Evolutionary conservation across 352 stramenopile species (phyloP).

Genomic region (Phytophthora ramorum): DNA sequence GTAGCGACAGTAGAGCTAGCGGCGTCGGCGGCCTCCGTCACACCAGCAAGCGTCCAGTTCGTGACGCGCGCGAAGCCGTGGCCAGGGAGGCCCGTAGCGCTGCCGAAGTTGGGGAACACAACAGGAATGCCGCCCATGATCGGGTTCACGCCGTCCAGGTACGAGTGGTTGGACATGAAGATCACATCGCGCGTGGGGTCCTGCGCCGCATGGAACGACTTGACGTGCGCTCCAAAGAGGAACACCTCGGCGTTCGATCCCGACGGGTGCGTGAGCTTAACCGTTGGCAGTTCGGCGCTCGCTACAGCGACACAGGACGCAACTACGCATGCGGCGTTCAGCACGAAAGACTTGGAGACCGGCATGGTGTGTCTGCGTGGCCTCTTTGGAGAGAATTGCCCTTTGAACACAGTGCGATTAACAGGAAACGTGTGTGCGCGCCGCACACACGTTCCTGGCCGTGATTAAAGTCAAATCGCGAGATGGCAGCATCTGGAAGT

Average conservation of each 20-base stretch:
- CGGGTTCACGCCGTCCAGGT: slow-evolving; percentile 85
- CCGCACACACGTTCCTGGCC: background rate
- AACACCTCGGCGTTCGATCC: slow-evolving; percentile 74
- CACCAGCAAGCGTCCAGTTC: slow-evolving; percentile 45
- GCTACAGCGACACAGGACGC: background rate
- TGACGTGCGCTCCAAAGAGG: slow-evolving; percentile 82
- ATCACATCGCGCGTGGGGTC: slow-evolving; percentile 66
- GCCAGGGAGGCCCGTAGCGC: slow-evolving; percentile 52
- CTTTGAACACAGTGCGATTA: slow-evolving; percentile 9
- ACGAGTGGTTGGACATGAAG: slow-evolving; percentile 84
- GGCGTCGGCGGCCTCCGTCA: slow-evolving; percentile 13
- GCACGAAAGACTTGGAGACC: background rate
- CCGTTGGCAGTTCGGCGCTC: slow-evolving; percentile 45
- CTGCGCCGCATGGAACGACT: slow-evolving; percentile 55
- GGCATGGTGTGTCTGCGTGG: slow-evolving; percentile 4
- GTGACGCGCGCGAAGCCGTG: slow-evolving; percentile 89
- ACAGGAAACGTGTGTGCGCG: too few species aligned
- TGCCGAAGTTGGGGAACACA: slow-evolving; percentile 93
- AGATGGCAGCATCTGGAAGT: slow-evolving; percentile 1
- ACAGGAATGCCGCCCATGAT: slow-evolving; percentile 92
- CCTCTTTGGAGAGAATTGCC: slow-evolving; percentile 3
- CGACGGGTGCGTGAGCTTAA: slow-evolving; percentile 62
- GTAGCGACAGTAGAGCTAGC: slow-evolving; percentile 28
- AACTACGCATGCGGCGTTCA: slow-evolving; percentile 8
- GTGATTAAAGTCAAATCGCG: slow-evolving; percentile 19